A percentile compares a stretch with the other conserved stretches of the same genome.
Evolutionary conservation across 805 yeast genomes (phyloP).

Genomic region (Candida xiaguanensis): DNA sequence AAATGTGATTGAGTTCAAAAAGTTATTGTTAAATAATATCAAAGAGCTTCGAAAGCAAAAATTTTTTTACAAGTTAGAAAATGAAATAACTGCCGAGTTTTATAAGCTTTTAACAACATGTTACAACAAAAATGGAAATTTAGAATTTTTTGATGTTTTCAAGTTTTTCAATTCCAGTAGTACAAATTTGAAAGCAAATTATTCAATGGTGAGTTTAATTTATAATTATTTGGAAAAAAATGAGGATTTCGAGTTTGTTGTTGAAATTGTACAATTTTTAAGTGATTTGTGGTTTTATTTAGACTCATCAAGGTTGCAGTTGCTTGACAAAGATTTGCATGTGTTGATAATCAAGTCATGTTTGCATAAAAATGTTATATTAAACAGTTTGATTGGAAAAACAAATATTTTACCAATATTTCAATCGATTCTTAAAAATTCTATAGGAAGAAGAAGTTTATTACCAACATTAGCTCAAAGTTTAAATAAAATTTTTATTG

Average conservation of each 20-base stretch:
- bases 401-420: constrained; percentile 30
- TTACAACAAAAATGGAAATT: background rate
- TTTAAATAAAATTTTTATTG: constrained; percentile 43
- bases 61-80: constrained; percentile 42
- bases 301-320: constrained; percentile 54
- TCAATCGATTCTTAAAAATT: constrained; percentile 40
- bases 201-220: constrained; percentile 20
- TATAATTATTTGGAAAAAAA: constrained; percentile 11
- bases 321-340: constrained; percentile 66
- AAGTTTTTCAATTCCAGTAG: constrained; percentile 16
- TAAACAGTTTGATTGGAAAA: constrained; percentile 16
- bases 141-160: constrained; percentile 7
- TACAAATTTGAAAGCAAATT: constrained; percentile 22
- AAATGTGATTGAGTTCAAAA: background rate
- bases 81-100: constrained; percentile 29
- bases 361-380: constrained; percentile 40
- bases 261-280: constrained; percentile 29
- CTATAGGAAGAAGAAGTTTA: constrained; percentile 64
- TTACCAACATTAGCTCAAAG: constrained; percentile 54
- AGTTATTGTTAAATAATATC: background rate
- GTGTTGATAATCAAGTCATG: constrained; percentile 48
- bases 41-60: constrained; percentile 16
- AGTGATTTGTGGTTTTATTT: constrained; percentile 56
- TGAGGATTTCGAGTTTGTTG: constrained; percentile 6
- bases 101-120: constrained; percentile 5